Base-by-base conservation (phyloP, 2,329 filamentous ascomycete genomes). In the Penicillium sp. region DNA sequence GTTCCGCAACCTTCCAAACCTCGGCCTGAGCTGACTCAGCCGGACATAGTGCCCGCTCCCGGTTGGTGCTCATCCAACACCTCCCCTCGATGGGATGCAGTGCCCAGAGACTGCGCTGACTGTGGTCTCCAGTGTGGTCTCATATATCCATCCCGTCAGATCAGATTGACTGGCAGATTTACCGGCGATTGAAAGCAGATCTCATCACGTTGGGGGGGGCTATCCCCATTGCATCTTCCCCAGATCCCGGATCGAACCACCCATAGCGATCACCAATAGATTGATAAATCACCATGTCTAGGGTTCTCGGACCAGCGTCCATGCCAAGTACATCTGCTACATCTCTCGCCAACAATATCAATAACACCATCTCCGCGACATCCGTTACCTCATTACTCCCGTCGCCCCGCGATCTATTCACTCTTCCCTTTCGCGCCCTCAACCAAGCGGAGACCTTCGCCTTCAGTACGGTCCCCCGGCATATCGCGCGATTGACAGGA, bases 361-460 rank as follows among this genome's bases (percentile, higher is more conserved):
- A 62, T 25, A 62, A 67, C n/a, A 64, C 67, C 20, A 57, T 66
- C 11, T 64, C 65, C 50, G 15, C 50, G 15, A 55, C 64, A 25
- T 47, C 68, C 47, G 51, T 59, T 45, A 49, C 49, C 34, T 70
- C 69, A 42, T 56, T 70, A 34, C 49, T 70, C 25, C 66, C 72
- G 17, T 70, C 71, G 20, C 63, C 70, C 11, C 71, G 70, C 57
- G 71, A 75, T 25, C 57, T 78, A 17, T 63, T 78, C 39, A 69
- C 71, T 28, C 65, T 74, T 51, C 76, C 76, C 15, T 64, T 78
- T 54, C 76, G 75, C 45, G 68, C 71, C 53, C 63, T 77, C n/a
- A 69, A 72, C 49, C 72, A 71, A 54, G 71, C 70, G 25, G 76
- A 78, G 59, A 67, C 67, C 15, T 72, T 75, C 57, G 67, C 75